Conservation (phyloP, 208 protist genomes). For the Phytomonas serpens region DNA sequence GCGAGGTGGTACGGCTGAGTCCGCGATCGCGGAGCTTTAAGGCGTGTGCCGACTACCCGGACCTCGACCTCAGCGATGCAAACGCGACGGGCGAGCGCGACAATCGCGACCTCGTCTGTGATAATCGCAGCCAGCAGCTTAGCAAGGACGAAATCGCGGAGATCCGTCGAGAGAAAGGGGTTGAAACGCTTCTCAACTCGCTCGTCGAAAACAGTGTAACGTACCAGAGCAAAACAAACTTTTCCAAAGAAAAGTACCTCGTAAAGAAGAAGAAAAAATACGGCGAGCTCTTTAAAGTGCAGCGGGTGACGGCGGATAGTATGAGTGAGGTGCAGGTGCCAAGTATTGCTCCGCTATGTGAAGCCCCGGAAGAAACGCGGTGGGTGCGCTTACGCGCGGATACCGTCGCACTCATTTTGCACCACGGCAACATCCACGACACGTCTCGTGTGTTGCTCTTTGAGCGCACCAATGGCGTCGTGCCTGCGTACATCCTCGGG, state of each 20-base stretch:
- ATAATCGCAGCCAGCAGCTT: conserved; percentile 76
- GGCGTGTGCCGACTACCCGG: conserved; percentile 67
- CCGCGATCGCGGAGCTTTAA: conserved; percentile 44
- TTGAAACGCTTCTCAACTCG: conserved; percentile 61
- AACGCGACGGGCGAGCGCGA: conserved; percentile 33
- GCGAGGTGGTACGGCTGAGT: conserved; percentile 64
- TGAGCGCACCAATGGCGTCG: conserved; percentile 76
- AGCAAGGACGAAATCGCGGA: conserved; percentile 66
- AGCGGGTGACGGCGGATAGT: conserved; percentile 60
- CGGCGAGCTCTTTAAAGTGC: conserved; percentile 77
- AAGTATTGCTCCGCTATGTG: conserved; percentile 71
- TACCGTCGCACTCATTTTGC: conserved; percentile 75
- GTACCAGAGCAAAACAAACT: conserved; percentile 83
- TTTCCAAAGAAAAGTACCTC: conserved; percentile 90
- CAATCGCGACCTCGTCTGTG: conserved; percentile 74
- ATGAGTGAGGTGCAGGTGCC: conserved; percentile 71
- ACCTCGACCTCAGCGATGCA: conserved; percentile 70
- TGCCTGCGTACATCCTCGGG: conserved; percentile 62
- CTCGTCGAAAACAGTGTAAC: conserved; percentile 82
- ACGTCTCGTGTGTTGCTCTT: conserved; percentile 68
- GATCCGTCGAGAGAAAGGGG: conserved; percentile 63
- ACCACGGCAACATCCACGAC: conserved; percentile 77
- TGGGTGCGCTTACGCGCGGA: conserved; percentile 72
- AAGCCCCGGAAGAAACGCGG: conserved; percentile 45
- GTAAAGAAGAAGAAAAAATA: conserved; percentile 89